Conservation (phyloP, 2,329 filamentous ascomycete species). For the Paraconiothyrium sp. region DNA sequence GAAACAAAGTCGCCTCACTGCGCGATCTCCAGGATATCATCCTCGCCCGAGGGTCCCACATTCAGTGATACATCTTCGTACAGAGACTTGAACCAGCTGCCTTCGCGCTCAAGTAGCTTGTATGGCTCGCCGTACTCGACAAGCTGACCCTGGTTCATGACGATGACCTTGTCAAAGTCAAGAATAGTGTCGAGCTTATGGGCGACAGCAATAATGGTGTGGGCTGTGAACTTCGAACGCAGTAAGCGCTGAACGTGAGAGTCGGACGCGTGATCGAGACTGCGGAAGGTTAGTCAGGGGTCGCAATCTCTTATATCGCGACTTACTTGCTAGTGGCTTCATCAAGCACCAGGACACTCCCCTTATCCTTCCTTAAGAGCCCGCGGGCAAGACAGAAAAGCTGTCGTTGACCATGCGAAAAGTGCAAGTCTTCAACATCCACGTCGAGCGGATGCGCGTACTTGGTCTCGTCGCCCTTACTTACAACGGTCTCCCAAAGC, state of each 20-base stretch:
- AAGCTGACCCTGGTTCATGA: slow-evolving; percentile 61
- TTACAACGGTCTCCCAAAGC: slow-evolving; percentile 53
- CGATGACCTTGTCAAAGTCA: slow-evolving; percentile 62
- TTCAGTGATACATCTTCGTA: slow-evolving; percentile 33
- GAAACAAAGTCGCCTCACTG: slow-evolving; percentile 15
- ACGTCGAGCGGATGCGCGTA: slow-evolving; percentile 45
- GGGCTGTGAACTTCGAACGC: slow-evolving; percentile 61
- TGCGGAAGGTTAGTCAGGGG: slow-evolving; percentile 34
- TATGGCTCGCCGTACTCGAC: slow-evolving; percentile 54
- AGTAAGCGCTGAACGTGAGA: slow-evolving; percentile 66
- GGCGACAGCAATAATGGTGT: slow-evolving; percentile 68
- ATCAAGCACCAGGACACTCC: slow-evolving; percentile 42
- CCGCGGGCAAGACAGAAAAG: slow-evolving; percentile 71
- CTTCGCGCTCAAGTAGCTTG: slow-evolving; percentile 38
- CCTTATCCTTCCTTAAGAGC: slow-evolving; percentile 54
- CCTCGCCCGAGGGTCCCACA: slow-evolving; percentile 10
- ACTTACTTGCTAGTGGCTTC: slow-evolving; percentile 47
- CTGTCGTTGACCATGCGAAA: slow-evolving; percentile 66
- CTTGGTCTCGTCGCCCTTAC: slow-evolving; percentile 40
- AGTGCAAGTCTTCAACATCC: slow-evolving; percentile 42
- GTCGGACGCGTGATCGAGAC: slow-evolving; percentile 67
- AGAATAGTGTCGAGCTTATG: slow-evolving; percentile 66
- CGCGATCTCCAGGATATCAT: slow-evolving; percentile 23
- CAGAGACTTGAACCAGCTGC: slow-evolving; percentile 43
- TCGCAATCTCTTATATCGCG: background rate